A percentile compares a stretch with the other conserved stretches of the same genome.
phyloP scores from a whole-genome alignment of 2,329 filamentous ascomycete genomes.

The Aspergillus amoenus region DNA sequence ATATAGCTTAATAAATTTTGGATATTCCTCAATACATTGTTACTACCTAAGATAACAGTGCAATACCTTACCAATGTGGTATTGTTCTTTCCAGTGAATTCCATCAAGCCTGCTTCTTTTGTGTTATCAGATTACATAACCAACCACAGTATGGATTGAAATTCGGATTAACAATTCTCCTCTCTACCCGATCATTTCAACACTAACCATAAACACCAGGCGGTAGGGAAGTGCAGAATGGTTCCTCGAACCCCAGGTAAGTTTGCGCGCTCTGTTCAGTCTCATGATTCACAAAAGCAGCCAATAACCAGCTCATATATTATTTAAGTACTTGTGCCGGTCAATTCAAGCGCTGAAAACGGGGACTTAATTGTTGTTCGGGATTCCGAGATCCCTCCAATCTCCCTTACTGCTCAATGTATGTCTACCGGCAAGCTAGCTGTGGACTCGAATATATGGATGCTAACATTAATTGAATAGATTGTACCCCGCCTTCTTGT shows the following conservation, averaged over 20 bases:
- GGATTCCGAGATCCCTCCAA: conserved; percentile 12
- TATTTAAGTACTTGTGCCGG: conserved; percentile 11
- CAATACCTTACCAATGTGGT: neutral
- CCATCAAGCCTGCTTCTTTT: too few relatives aligned
- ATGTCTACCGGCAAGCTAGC: conserved; percentile 4
- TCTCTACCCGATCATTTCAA: neutral
- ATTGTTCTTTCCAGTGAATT: neutral
- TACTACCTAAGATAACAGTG: neutral
- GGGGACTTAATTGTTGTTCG: conserved; percentile 3
- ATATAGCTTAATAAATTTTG: conserved; percentile 13
- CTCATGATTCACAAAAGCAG: conserved; percentile 2
- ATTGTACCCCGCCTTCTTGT: conserved; percentile 9
- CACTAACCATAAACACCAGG: conserved; percentile 20
- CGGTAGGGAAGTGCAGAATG: conserved; percentile 32
- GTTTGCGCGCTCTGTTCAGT: conserved; percentile 15
- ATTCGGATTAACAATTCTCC: conserved; percentile 12
- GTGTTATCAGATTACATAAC: conserved; percentile 2
- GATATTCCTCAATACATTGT: neutral
- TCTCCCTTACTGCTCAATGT: conserved; percentile 15
- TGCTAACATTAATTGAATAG: conserved; percentile 13
- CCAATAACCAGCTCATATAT: conserved; percentile 6
- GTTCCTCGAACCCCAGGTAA: conserved; percentile 19
- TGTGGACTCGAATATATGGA: conserved; percentile 2
- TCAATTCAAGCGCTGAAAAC: conserved; percentile 6
- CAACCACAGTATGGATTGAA: neutral